Evolutionary conservation across 805 yeast genomes (phyloP).

Genomic region (Millerozyma acaciae): DNA sequence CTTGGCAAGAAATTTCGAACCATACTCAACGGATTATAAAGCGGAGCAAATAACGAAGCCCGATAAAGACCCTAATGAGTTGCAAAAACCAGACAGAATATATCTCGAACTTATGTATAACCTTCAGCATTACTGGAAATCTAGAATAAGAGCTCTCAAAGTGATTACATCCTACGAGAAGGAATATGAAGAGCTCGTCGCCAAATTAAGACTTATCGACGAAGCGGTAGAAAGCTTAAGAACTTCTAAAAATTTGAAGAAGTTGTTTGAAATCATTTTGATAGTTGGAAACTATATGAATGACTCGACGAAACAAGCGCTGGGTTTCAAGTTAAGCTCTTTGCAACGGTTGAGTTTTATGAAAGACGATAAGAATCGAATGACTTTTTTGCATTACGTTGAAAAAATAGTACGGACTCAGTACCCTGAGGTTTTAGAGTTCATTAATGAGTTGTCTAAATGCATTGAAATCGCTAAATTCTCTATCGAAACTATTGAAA

Average conservation of each 20-base stretch:
- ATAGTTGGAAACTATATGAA: conserved; percentile 81
- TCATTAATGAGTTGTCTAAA: conserved; percentile 55
- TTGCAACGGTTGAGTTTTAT: conserved; percentile 66
- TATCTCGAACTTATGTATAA: conserved; percentile 66
- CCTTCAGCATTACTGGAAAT: conserved; percentile 66
- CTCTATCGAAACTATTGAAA: conserved; percentile 58
- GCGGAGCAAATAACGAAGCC: conserved; percentile 32
- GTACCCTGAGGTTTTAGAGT: conserved; percentile 60
- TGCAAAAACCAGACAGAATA: conserved; percentile 68
- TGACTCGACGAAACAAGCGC: conserved; percentile 60
- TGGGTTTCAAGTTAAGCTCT: conserved; percentile 68
- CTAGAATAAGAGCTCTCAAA: conserved; percentile 61
- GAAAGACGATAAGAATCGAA: conserved; percentile 65
- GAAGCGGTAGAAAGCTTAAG: conserved; percentile 53
- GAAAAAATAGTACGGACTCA: conserved; percentile 63
- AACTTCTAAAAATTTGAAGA: conserved; percentile 50
- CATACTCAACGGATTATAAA: conserved; percentile 54
- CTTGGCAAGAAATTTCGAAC: conserved; percentile 54
- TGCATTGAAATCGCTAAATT: conserved; percentile 54
- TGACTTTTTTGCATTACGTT: conserved; percentile 71
- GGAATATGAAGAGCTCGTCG: conserved; percentile 60
- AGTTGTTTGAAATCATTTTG: conserved; percentile 61
- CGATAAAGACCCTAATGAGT: conserved; percentile 50
- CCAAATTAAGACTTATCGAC: conserved; percentile 55
- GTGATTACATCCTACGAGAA: conserved; percentile 55